A percentile compares a stretch with the other conserved stretches of the same genome.
Conservation (phyloP, 495 filamentous ascomycete species). For the Neurospora pannonica region DNA sequence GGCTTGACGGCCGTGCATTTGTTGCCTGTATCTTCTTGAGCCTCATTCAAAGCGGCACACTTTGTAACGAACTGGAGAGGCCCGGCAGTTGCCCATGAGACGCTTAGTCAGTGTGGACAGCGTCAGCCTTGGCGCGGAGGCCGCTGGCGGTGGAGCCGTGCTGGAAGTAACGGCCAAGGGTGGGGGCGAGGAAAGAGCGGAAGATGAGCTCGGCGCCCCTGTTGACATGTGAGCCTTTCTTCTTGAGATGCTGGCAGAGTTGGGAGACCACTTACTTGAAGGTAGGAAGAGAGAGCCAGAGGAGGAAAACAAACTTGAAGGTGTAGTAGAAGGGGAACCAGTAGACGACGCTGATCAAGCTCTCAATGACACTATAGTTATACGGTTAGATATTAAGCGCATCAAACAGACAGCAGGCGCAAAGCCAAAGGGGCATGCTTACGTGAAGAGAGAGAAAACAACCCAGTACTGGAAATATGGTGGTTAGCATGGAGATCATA, state of each 20-base stretch:
- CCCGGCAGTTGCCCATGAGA: not conserved
- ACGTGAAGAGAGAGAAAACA: slow-evolving; percentile 85
- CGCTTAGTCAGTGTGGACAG: slow-evolving; percentile 50
- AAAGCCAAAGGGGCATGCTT: slow-evolving; percentile 14
- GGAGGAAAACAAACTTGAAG: slow-evolving; percentile 94
- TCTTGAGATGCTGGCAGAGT: not conserved
- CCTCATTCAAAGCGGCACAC: slow-evolving; percentile 14
- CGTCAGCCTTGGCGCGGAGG: slow-evolving; percentile 84
- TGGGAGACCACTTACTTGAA: slow-evolving; percentile 58
- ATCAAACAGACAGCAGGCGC: not conserved
- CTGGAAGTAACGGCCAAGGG: slow-evolving; percentile 84
- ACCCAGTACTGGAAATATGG: slow-evolving; percentile 77
- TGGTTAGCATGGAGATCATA: slow-evolving; percentile 15
- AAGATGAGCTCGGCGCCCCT: slow-evolving; percentile 96
- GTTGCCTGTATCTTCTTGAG: not conserved
- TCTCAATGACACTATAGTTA: slow-evolving; percentile 64
- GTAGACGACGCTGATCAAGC: slow-evolving; percentile 86
- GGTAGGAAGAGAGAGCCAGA: slow-evolving; percentile 95
- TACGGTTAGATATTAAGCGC: slow-evolving; percentile 3
- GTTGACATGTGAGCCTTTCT: slow-evolving; percentile 1
- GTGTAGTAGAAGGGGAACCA: slow-evolving; percentile 99
- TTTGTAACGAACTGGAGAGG: slow-evolving; percentile 7
- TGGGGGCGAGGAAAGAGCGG: slow-evolving; percentile 86
- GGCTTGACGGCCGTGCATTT: not conserved
- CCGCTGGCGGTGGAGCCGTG: slow-evolving; percentile 70